phyloP scores from a whole-genome alignment of 116 monocot genomes.

The Iris pallida region DNA sequence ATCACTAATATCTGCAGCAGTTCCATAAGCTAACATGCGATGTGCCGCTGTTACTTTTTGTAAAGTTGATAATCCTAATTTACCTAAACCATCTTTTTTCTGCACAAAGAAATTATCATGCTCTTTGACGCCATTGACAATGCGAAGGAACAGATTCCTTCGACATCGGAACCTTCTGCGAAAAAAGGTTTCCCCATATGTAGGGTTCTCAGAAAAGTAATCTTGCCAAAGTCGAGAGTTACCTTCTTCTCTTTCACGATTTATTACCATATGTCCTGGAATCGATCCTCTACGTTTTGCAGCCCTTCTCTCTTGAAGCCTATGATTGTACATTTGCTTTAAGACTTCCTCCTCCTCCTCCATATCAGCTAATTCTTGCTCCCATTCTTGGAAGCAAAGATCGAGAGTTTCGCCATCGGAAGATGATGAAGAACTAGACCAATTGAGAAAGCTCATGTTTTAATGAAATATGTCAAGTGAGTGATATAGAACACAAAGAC shows the following conservation, averaged over 20 bases:
- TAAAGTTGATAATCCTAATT: neutral
- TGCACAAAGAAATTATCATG: neutral
- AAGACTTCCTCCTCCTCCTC: too few species aligned
- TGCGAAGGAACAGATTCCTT: neutral
- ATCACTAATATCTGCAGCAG: neutral
- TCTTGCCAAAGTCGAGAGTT: too few species aligned
- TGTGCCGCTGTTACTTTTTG: slow-evolving; percentile 1
- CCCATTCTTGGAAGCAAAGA: too few species aligned
- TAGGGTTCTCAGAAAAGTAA: neutral
- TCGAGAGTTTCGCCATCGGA: too few species aligned
- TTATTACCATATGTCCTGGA: neutral
- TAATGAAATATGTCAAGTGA: too few species aligned
- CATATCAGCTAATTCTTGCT: too few species aligned
- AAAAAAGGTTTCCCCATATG: neutral
- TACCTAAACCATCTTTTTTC: slow-evolving; percentile 1
- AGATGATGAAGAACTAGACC: too few species aligned
- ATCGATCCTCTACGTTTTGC: neutral
- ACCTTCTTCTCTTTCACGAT: neutral
- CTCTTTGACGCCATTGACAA: neutral
- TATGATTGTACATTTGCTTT: too few species aligned
- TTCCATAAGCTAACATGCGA: neutral
- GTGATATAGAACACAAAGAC: too few species aligned
- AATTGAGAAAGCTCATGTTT: too few species aligned
- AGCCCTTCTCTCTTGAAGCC: too few species aligned
- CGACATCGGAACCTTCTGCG: neutral